These are phyloP conservation scores for Dillenia turbinata DNA, from an alignment of 164 flowering plant species.

Conservation along the genomic window DNA sequence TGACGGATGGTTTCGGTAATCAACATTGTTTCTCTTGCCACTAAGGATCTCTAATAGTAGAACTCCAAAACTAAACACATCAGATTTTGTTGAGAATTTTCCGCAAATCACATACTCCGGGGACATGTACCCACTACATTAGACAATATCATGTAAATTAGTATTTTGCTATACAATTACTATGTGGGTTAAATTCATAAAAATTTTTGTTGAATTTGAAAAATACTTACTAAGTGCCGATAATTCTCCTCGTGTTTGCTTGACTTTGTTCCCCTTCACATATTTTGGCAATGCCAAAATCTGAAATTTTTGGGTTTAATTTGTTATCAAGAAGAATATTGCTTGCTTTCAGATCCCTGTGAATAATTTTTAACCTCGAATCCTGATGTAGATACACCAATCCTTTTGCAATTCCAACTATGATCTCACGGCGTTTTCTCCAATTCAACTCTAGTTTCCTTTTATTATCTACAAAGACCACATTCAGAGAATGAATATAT, in stretches of 20 bases:
- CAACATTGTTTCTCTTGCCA: no score
- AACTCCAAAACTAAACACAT: no score
- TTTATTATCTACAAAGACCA: background rate
- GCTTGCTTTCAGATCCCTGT: background rate
- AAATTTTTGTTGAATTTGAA: background rate
- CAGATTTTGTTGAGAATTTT: background rate
- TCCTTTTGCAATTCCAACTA: background rate
- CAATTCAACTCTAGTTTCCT: background rate
- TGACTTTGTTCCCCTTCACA: background rate
- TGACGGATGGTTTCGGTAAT: no score
- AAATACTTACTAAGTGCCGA: background rate
- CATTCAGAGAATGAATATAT: background rate
- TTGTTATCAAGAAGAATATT: background rate
- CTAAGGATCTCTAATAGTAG: no score
- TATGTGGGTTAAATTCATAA: no score
- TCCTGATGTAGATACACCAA: background rate
- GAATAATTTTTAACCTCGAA: background rate
- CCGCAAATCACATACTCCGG: background rate
- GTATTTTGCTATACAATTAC: background rate
- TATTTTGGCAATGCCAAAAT: slow-evolving; percentile 1
- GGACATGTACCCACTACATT: slow-evolving; percentile 1
- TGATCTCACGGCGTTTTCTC: background rate
- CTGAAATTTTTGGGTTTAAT: background rate
- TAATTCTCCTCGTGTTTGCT: background rate
- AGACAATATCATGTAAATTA: no score